A percentile compares a stretch with the other conserved stretches of the same genome.
These are phyloP conservation scores for Flueggea neowawraea DNA, from an alignment of 441 rosid genomes.

Conservation along the genomic window DNA sequence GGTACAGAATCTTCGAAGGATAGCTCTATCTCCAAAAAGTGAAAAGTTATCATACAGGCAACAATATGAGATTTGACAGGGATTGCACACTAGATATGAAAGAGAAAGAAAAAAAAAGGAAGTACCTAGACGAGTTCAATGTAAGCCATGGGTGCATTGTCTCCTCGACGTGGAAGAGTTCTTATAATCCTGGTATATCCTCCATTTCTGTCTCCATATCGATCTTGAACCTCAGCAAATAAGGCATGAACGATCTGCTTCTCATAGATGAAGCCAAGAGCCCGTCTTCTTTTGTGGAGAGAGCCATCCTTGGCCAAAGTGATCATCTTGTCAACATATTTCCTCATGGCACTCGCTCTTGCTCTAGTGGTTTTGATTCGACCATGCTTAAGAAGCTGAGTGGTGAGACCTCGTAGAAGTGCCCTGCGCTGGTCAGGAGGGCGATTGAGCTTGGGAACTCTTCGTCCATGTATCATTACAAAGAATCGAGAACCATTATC, in stretches of 20 bases:
- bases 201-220: slow-evolving; percentile 89
- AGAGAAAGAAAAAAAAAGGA: background rate
- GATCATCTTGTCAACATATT: slow-evolving; percentile 91
- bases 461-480: slow-evolving; percentile 82
- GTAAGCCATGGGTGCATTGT: slow-evolving; percentile 98
- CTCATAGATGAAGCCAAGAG: slow-evolving; percentile 84
- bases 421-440: slow-evolving; percentile 90
- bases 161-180: slow-evolving; percentile 91
- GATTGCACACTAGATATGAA: too few species aligned
- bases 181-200: slow-evolving; percentile 93
- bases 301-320: slow-evolving; percentile 93
- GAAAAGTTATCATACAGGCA: background rate
- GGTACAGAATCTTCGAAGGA: background rate
- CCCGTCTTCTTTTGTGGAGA: slow-evolving; percentile 90
- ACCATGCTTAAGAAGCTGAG: slow-evolving; percentile 88
- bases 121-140: slow-evolving; percentile 80
- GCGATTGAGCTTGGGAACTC: slow-evolving; percentile 81
- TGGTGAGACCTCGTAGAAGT: slow-evolving; percentile 81
- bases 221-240: slow-evolving; percentile 78
- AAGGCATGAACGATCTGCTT: slow-evolving; percentile 92
- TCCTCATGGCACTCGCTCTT: slow-evolving; percentile 85
- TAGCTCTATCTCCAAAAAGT: background rate
- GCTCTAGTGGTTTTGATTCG: slow-evolving; percentile 89
- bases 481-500: slow-evolving; percentile 59
- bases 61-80: background rate